Base-by-base conservation (phyloP, 768 basidiomycete genomes). In the Leccinellum rugosiceps region DNA sequence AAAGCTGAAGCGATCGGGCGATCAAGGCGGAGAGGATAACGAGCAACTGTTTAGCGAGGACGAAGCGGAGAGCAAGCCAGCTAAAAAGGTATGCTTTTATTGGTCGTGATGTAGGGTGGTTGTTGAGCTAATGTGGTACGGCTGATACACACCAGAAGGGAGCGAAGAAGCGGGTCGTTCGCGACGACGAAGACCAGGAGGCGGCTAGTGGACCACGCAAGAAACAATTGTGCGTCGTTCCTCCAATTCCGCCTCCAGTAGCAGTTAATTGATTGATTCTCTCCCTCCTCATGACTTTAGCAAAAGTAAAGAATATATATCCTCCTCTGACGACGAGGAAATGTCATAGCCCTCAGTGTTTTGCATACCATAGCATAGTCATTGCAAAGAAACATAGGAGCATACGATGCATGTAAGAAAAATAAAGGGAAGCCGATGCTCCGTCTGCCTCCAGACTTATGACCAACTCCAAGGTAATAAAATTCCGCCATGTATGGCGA, bases 261-360 rank as follows among this genome's bases (percentile, higher is more conserved):
- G 13, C 17, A 45, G 11, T 13, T 41, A 34, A 13, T n/a, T 53
- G 30, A 53, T 44, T 52, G 51, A 58, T 51, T 32, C 4, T 19
- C 41, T 14, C 41, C n/a, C 44, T 35, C 28, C 44, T 58, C 11
- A 35, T 26, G 46, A 41, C 21, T 26, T 60, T 50, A 94, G 93
- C 69, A 95, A 94, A 79, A 94, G 90, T 66, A 94, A 92, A 72
- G 93, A 87, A 65, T 81, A 85, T 71, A 83, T 96, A 50, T 88
- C 88, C 7, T 92, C 94, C 68, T 92, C 91, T 2, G 93, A 95
- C 68, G 92, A 92, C 26, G 89, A 90, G 48, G 71, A 70, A 52
- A 87, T 88, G 86, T 15, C 45, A 25, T 46, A 46, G 45, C 45
- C 45, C 6, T 31, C 19, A 4, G 19, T 21, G 26, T n/a, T 6